Evolutionary conservation across 1,139 yeast genomes (phyloP), one percentile per base, ranked within the genome.

Genomic region (Candida dubliniensis): DNA sequence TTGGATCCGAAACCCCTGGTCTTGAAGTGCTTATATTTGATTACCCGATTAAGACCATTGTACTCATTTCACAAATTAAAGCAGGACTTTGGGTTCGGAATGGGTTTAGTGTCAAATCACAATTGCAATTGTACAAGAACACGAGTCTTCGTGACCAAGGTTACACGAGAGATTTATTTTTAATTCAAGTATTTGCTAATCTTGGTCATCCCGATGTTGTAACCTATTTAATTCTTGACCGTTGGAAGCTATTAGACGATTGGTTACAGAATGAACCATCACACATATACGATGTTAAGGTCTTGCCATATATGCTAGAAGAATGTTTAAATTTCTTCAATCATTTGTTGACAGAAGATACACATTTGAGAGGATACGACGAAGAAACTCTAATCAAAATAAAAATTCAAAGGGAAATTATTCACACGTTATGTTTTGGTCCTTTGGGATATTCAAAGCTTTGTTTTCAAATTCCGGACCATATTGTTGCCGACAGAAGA

Each of bases 71-170:
- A 0, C 84, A 79, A 52, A 77, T 79, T 2, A 79, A 79, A 49
- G 69, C 79, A 0, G 84, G 84, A 0, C 71, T 74, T 45, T 79
- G 84, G 84, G 84, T 79, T 0, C 66, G 85, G 53, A 80, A 80
- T 60, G 75, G 79, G 0, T 77, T 81, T 49, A 84, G 93, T 36
- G 82, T 89, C 10, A 75, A 87, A 41, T 82, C 84, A 30, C 98
- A 93, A 58, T 74, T 87, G 52, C 85, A 83, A 53, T 81, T 90
- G 50, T 93, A 93, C 60, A 78, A 87, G 35, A 85, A 81, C 48
- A 79, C 90, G n/a, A 87, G 90, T 7, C 74, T 91, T 40, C 71
- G 98, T 43, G 98, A 93, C 52, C 79, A 81, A 50, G 95, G 96
- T 0, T 89, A 77, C 58, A 71, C 82, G 57, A 76, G 95, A 52